Percentiles rank a stretch among this genome's conserved stretches.
Conservation (phyloP, 257 asterid genomes). For the Nyctanthes arbortristis region DNA sequence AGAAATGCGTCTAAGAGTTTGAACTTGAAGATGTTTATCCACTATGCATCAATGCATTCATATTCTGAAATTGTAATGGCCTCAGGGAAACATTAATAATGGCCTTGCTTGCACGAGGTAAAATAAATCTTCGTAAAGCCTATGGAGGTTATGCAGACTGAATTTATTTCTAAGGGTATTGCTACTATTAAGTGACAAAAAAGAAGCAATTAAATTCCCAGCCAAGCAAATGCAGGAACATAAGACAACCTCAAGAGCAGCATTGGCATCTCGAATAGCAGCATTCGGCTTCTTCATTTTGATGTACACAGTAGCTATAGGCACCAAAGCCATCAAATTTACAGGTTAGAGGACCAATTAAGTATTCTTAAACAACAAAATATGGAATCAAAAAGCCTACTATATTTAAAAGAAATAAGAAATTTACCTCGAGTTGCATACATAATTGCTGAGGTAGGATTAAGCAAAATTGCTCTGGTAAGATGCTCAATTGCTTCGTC, state of each 20-base stretch:
- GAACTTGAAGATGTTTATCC: too few relatives aligned
- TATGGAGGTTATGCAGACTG: too few relatives aligned
- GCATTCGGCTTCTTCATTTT: constrained; percentile 98
- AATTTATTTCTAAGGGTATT: too few relatives aligned
- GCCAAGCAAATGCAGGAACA: constrained; percentile 5
- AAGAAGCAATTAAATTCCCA: background rate
- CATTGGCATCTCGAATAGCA: constrained; percentile 89
- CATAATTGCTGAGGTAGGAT: constrained; percentile 94
- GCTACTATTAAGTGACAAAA: background rate
- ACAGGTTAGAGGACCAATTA: background rate
- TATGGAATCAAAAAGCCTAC: background rate
- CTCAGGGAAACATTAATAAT: too few relatives aligned
- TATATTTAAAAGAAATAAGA: background rate
- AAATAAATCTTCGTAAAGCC: too few relatives aligned
- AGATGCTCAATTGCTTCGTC: constrained; percentile 82
- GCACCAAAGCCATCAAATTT: constrained; percentile 13
- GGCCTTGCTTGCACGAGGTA: too few relatives aligned
- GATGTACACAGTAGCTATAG: constrained; percentile 75
- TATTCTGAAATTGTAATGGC: too few relatives aligned
- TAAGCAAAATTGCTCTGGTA: constrained; percentile 74
- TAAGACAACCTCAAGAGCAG: constrained; percentile 77
- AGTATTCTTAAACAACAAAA: background rate
- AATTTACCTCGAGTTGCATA: constrained; percentile 79
- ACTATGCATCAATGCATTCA: too few relatives aligned
- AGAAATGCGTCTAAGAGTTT: too few relatives aligned